Percentiles rank a stretch among this genome's conserved stretches.
Conservation (phyloP, 2,329 filamentous ascomycete genomes). For the Dichotomopilus funicola region DNA sequence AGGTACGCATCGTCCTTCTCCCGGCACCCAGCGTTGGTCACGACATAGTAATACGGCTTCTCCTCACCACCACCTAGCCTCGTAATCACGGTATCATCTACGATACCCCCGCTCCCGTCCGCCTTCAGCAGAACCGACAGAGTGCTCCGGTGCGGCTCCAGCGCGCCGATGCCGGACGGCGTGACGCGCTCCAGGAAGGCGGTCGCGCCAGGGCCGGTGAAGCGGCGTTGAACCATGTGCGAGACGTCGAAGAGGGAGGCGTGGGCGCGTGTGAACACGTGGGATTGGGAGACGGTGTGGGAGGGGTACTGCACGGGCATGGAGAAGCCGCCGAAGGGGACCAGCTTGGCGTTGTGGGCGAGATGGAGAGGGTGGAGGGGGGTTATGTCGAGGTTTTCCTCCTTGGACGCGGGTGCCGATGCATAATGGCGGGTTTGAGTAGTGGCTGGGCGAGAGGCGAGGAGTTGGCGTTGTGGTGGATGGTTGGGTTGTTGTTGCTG, state of each 20-base stretch:
- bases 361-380: constrained; percentile 39
- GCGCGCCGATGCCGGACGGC: constrained; percentile 61
- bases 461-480: not conserved
- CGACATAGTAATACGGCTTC: constrained; percentile 67
- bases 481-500: not conserved
- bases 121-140: constrained; percentile 79
- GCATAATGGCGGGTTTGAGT: constrained; percentile 18
- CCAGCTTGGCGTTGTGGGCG: constrained; percentile 80
- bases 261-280: constrained; percentile 81
- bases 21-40: constrained; percentile 89
- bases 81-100: constrained; percentile 90
- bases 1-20: constrained; percentile 83
- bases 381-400: constrained; percentile 26
- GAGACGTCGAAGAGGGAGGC: constrained; percentile 92
- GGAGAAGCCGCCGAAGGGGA: constrained; percentile 85
- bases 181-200: constrained; percentile 80
- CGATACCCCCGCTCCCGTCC: constrained; percentile 74
- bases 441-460: not conserved
- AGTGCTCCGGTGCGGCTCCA: constrained; percentile 64
- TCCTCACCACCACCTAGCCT: constrained; percentile 55
- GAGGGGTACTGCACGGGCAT: constrained; percentile 89
- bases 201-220: constrained; percentile 73
- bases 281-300: constrained; percentile 73
- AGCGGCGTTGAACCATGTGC: constrained; percentile 90
- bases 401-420: constrained; percentile 17